phyloP scores from a whole-genome alignment of 345 rosid species.

The Bruguiera sexangula region DNA sequence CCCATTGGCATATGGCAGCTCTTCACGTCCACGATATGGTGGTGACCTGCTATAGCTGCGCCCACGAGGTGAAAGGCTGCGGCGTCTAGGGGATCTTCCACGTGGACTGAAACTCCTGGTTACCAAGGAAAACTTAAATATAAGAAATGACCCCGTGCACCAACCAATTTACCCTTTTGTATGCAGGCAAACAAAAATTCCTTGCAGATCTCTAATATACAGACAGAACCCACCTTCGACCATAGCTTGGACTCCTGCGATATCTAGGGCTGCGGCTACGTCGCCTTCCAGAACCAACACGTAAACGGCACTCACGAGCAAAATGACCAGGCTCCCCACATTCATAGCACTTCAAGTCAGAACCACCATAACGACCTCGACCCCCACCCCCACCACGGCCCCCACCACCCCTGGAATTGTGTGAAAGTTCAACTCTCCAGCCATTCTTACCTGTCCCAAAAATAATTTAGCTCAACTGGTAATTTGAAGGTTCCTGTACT shows the following conservation, averaged over 20 bases:
- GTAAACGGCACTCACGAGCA: conserved; percentile 83
- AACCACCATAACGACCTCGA: conserved; percentile 76
- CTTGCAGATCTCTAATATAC: no score
- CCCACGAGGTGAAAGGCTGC: conserved; percentile 82
- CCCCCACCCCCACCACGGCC: conserved; percentile 34
- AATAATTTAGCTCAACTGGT: not conserved
- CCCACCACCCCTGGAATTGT: conserved; percentile 53
- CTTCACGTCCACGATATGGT: conserved; percentile 76
- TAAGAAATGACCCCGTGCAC: not conserved
- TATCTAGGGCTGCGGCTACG: conserved; percentile 86
- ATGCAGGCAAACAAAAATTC: no score
- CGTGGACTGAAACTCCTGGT: conserved; percentile 89
- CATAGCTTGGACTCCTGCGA: conserved; percentile 87
- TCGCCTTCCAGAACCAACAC: conserved; percentile 71
- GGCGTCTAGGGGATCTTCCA: conserved; percentile 75
- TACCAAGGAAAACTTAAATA: not conserved
- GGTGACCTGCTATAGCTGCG: conserved; percentile 94
- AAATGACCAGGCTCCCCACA: conserved; percentile 93
- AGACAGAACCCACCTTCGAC: conserved; percentile 47
- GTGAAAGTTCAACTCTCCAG: conserved; percentile 91
- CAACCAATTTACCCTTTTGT: not conserved
- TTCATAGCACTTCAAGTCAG: conserved; percentile 88
- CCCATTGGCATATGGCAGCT: conserved; percentile 90
- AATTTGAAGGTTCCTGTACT: not conserved
- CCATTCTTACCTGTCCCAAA: conserved; percentile 64